Evolutionary conservation across 768 basidiomycete genomes (phyloP).

Genomic region (Amanita brunnescens): DNA sequence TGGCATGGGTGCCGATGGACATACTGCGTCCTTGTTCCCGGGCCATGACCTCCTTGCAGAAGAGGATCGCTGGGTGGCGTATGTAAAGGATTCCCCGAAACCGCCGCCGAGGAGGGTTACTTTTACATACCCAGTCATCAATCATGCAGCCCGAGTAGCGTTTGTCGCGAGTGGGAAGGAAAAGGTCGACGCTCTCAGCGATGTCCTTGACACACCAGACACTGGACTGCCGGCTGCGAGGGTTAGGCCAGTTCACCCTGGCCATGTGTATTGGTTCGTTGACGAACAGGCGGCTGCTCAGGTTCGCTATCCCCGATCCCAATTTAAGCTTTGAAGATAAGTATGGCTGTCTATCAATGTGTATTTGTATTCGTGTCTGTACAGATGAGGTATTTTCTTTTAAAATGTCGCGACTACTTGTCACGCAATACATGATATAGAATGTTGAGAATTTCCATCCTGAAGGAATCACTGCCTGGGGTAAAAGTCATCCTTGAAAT

Average conservation of each 20-base stretch:
- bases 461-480: slow-evolving; percentile 11
- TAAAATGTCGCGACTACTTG: background rate
- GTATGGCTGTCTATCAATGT: background rate
- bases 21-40: slow-evolving; percentile 96
- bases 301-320: slow-evolving; percentile 45
- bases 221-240: slow-evolving; percentile 72
- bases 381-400: background rate
- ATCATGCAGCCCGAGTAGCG: slow-evolving; percentile 78
- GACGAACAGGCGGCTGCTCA: slow-evolving; percentile 75
- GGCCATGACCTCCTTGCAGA: slow-evolving; percentile 81
- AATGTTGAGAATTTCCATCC: too few species aligned
- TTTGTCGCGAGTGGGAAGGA: slow-evolving; percentile 83
- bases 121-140: slow-evolving; percentile 85
- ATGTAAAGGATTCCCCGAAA: slow-evolving; percentile 89
- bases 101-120: slow-evolving; percentile 87
- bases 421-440: background rate
- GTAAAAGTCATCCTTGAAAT: slow-evolving; percentile 54
- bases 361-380: slow-evolving; percentile 1
- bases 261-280: slow-evolving; percentile 91
- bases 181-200: slow-evolving; percentile 68
- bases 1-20: slow-evolving; percentile 96
- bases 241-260: slow-evolving; percentile 70
- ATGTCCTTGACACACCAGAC: slow-evolving; percentile 76
- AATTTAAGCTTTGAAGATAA: slow-evolving; percentile 44
- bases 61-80: slow-evolving; percentile 90